Evolutionary conservation across 148 eudicot species (phyloP).

Genomic region (Amaranthus cruentus): DNA sequence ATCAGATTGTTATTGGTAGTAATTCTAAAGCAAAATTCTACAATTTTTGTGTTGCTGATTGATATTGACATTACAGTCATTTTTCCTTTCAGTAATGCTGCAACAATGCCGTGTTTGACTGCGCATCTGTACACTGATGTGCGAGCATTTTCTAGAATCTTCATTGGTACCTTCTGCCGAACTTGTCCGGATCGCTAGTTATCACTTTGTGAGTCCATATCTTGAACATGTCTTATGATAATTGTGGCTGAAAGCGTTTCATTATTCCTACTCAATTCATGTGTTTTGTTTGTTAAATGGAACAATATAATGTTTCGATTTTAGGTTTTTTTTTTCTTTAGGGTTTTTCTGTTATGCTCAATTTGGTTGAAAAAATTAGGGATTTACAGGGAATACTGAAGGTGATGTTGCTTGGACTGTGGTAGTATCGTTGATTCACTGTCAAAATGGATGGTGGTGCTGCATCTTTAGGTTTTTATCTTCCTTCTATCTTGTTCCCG

Average conservation of each 20-base stretch:
- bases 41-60: too few species aligned
- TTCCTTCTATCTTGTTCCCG: slow-evolving; percentile 17
- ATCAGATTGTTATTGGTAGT: too few species aligned
- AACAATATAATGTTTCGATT: slow-evolving; percentile 7
- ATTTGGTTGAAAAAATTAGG: slow-evolving; percentile 41
- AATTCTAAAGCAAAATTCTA: too few species aligned
- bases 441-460: slow-evolving; percentile 33
- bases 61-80: slow-evolving; percentile 32
- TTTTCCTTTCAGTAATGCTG: slow-evolving; percentile 49
- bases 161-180: slow-evolving; percentile 89
- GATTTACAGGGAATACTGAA: slow-evolving; percentile 70
- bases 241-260: background rate
- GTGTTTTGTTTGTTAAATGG: slow-evolving; percentile 7
- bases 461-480: slow-evolving; percentile 48
- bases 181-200: slow-evolving; percentile 96
- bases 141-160: slow-evolving; percentile 79
- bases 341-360: background rate
- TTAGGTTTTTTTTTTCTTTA: slow-evolving; percentile 6
- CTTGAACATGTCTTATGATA: slow-evolving; percentile 33
- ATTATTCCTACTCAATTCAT: slow-evolving; percentile 9
- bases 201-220: slow-evolving; percentile 71
- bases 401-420: slow-evolving; percentile 55
- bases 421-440: slow-evolving; percentile 29
- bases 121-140: slow-evolving; percentile 44
- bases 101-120: slow-evolving; percentile 38